A percentile compares a stretch with the other conserved stretches of the same genome.
phyloP scores from a whole-genome alignment of 495 filamentous ascomycete genomes.

The Lentithecium fluviatile region DNA sequence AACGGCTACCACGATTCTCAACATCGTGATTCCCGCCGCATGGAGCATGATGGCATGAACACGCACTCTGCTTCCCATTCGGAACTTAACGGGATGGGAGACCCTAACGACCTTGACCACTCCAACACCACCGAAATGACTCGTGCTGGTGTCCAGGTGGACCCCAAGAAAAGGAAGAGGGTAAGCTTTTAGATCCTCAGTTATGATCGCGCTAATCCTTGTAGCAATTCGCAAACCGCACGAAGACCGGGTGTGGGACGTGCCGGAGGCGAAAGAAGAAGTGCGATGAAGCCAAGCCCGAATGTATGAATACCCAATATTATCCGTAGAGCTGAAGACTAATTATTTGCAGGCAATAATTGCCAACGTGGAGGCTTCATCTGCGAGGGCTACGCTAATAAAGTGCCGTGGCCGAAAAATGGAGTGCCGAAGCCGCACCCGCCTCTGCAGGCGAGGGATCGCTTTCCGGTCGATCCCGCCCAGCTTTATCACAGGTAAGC shows the following conservation, averaged over 20 bases:
- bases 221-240: constrained; percentile 90
- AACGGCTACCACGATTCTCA: constrained; percentile 16
- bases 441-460: constrained; percentile 82
- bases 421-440: constrained; percentile 62
- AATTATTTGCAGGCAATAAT: constrained; percentile 68
- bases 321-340: constrained; percentile 1
- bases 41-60: constrained; percentile 16
- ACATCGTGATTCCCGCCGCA: constrained; percentile 17
- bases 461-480: constrained; percentile 44
- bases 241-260: constrained; percentile 96
- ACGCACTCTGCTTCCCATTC: not conserved
- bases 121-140: constrained; percentile 29
- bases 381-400: constrained; percentile 88
- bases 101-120: constrained; percentile 4
- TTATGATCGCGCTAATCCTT: constrained; percentile 36
- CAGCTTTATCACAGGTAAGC: constrained; percentile 33
- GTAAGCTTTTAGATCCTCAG: constrained; percentile 10
- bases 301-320: constrained; percentile 58
- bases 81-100: not conserved
- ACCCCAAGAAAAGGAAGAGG: constrained; percentile 38
- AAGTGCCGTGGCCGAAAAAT: constrained; percentile 69
- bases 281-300: constrained; percentile 92
- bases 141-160: constrained; percentile 37
- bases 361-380: constrained; percentile 88
- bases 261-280: constrained; percentile 97